These are phyloP conservation scores for Vanrija sp. DNA, from an alignment of 1,284 basidiomycete genomes.

Conservation along the genomic window DNA sequence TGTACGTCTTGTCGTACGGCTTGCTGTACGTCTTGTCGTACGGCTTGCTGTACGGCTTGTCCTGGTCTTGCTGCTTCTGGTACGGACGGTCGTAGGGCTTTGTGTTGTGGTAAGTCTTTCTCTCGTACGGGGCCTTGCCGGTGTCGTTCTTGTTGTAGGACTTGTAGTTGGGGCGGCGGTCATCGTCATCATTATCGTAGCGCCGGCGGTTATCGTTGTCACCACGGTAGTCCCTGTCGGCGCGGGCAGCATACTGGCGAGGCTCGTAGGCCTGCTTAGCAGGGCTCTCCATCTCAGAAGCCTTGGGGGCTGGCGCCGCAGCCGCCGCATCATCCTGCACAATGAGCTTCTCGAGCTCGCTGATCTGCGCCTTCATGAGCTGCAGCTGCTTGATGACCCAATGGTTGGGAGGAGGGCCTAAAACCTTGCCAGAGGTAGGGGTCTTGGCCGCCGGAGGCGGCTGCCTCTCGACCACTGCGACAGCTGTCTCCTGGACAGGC, in stretches of 20 bases:
- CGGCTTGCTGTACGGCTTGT: background rate
- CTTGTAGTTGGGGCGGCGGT: background rate
- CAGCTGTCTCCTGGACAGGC: background rate
- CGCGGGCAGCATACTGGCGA: too few relatives aligned
- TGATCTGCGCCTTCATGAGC: constrained; percentile 13
- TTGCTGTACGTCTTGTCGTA: background rate
- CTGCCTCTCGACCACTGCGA: background rate
- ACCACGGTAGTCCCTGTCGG: too few relatives aligned
- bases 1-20: background rate
- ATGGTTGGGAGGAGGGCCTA: background rate
- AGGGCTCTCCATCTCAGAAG: background rate
- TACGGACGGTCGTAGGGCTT: background rate
- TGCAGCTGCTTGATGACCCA: constrained; percentile 10
- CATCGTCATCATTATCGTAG: too few relatives aligned
- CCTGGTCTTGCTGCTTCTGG: background rate
- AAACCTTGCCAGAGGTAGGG: background rate
- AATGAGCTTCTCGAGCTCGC: constrained; percentile 13
- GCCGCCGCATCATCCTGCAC: background rate
- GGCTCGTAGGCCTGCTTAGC: too few relatives aligned
- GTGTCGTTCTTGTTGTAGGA: background rate
- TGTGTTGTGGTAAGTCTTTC: background rate
- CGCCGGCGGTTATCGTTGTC: too few relatives aligned
- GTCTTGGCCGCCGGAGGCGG: too few relatives aligned
- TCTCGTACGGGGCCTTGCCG: background rate
- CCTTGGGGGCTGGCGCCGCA: background rate